These are phyloP conservation scores for Naganishia randhawae DNA, from an alignment of 768 basidiomycete genomes.

Conservation along the genomic window DNA sequence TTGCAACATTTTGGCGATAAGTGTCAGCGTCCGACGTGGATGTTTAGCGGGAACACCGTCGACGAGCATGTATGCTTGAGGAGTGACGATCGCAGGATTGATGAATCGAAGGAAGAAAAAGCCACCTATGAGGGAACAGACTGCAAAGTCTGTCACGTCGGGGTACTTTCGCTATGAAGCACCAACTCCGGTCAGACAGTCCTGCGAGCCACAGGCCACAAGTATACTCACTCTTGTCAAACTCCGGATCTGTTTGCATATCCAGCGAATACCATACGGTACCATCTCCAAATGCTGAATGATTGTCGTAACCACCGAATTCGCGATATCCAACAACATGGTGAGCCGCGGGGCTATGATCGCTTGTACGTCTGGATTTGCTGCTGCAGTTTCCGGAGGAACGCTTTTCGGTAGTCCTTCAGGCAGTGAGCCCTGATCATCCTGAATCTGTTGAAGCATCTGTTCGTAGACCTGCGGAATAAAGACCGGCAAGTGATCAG, in stretches of 20 bases:
- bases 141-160: slow-evolving; percentile 95
- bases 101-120: slow-evolving; percentile 99
- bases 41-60: slow-evolving; percentile 97
- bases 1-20: slow-evolving; percentile 99
- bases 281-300: slow-evolving; percentile 98
- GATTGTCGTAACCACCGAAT: slow-evolving; percentile 92
- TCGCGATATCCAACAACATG: slow-evolving; percentile 99
- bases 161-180: slow-evolving; percentile 85
- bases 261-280: slow-evolving; percentile 99
- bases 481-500: background rate
- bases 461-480: slow-evolving; percentile 87
- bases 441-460: slow-evolving; percentile 98
- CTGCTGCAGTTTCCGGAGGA: slow-evolving; percentile 86
- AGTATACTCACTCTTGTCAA: slow-evolving; percentile 69
- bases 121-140: slow-evolving; percentile 96
- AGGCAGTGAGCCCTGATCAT: slow-evolving; percentile 88
- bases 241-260: slow-evolving; percentile 98
- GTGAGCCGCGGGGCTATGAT: slow-evolving; percentile 95
- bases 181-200: background rate
- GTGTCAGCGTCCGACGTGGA: slow-evolving; percentile 87
- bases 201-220: slow-evolving; percentile 37
- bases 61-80: slow-evolving; percentile 99
- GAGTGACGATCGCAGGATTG: slow-evolving; percentile 97
- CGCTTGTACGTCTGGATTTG: slow-evolving; percentile 91
- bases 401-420: slow-evolving; percentile 88